Conservation (phyloP, 2,329 filamentous ascomycete species). For the Lachnellula cervina region DNA sequence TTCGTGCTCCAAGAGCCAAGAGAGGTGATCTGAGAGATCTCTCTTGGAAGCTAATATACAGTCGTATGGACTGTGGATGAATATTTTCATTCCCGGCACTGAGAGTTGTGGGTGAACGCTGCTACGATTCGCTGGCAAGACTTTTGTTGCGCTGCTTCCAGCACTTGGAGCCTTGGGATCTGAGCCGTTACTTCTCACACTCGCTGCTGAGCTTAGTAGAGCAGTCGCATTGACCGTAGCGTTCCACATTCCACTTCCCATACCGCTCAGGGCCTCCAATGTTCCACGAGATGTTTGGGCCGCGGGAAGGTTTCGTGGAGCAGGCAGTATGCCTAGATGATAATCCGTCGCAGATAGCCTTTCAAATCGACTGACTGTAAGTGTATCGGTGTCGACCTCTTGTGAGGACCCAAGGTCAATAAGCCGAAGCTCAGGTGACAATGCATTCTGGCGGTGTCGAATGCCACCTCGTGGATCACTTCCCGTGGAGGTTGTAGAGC, state of each 20-base stretch:
- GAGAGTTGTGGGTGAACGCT: slow-evolving; percentile 27
- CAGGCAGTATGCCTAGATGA: slow-evolving; percentile 78
- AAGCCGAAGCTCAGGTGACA: slow-evolving; percentile 82
- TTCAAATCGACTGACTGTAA: slow-evolving; percentile 83
- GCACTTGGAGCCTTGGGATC: slow-evolving; percentile 47
- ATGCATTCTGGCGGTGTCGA: slow-evolving; percentile 68
- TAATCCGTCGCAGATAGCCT: slow-evolving; percentile 85
- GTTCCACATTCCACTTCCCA: slow-evolving; percentile 80
- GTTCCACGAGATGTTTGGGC: slow-evolving; percentile 62
- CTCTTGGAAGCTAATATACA: slow-evolving; percentile 88
- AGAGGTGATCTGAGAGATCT: slow-evolving; percentile 77
- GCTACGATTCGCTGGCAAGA: slow-evolving; percentile 42
- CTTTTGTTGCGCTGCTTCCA: slow-evolving; percentile 33
- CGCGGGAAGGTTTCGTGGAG: slow-evolving; percentile 61
- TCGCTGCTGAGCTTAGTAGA: slow-evolving; percentile 82
- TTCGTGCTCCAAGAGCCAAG: slow-evolving; percentile 78
- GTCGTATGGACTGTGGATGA: slow-evolving; percentile 94
- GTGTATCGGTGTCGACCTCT: slow-evolving; percentile 79
- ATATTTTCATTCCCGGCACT: slow-evolving; percentile 68
- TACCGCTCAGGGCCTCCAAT: slow-evolving; percentile 68
- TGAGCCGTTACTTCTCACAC: slow-evolving; percentile 55
- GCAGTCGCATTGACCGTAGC: slow-evolving; percentile 81
- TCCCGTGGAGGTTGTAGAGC: slow-evolving; percentile 44
- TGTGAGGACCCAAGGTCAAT: slow-evolving; percentile 81
- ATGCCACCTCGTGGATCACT: slow-evolving; percentile 62